Percentiles rank a stretch among this genome's conserved stretches.
Conservation (phyloP, 768 basidiomycete genomes). For the Leccinum boreale region DNA sequence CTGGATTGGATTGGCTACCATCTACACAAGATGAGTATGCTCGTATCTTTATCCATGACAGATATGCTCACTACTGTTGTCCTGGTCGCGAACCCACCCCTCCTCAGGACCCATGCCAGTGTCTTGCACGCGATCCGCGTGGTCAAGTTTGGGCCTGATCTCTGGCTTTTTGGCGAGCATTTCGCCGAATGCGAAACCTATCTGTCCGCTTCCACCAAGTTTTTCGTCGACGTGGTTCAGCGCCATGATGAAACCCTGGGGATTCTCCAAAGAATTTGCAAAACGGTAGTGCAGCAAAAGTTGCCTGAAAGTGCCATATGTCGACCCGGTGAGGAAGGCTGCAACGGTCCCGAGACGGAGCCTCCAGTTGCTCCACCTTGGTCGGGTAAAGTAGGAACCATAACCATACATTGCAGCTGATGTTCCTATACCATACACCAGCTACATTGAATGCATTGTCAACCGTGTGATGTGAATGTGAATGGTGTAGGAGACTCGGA, state of each 20-base stretch:
- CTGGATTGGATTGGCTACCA: constrained; percentile 4
- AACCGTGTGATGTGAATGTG: background rate
- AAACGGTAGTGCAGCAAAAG: constrained; percentile 29
- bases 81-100: constrained; percentile 12
- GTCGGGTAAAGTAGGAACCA: constrained; percentile 24
- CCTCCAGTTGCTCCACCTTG: constrained; percentile 27
- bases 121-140: constrained; percentile 1
- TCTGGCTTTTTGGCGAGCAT: constrained; percentile 20
- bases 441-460: constrained; percentile 9
- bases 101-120: constrained; percentile 13
- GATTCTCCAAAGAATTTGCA: constrained; percentile 30
- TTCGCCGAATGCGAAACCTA: constrained; percentile 24
- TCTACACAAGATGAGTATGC: constrained; percentile 1
- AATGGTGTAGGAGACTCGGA: constrained; percentile 1
- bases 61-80: constrained; percentile 11
- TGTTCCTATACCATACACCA: constrained; percentile 20
- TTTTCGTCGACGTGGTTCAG: constrained; percentile 29
- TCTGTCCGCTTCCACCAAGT: constrained; percentile 30
- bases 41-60: background rate
- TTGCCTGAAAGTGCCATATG: constrained; percentile 34
- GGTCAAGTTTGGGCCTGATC: constrained; percentile 3
- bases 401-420: constrained; percentile 26
- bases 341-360: constrained; percentile 22
- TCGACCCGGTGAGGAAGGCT: constrained; percentile 28
- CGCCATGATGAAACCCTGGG: constrained; percentile 29